Conservation (phyloP, 176 grass and related monocot genomes). For the Cenchrus purpureus region DNA sequence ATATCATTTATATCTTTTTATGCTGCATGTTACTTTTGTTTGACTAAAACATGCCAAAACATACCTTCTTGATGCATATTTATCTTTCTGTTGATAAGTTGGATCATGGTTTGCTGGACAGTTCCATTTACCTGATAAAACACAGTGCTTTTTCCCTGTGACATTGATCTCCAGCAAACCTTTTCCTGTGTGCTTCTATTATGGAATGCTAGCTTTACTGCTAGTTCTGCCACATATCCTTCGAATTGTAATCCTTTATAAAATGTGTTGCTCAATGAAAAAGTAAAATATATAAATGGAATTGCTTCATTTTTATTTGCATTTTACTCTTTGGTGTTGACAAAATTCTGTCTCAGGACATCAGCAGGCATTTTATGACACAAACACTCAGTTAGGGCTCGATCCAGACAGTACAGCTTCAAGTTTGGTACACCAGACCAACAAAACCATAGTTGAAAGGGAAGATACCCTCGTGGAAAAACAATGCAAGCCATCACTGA, state of each 20-base stretch:
- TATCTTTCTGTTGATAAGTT: background rate
- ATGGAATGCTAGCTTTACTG: background rate
- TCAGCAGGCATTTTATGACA: background rate
- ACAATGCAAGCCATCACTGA: background rate
- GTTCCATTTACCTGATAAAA: background rate
- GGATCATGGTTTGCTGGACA: background rate
- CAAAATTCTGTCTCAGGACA: conserved; percentile 7
- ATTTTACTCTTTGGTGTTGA: background rate
- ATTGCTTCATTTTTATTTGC: background rate
- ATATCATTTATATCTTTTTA: background rate
- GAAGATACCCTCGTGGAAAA: background rate
- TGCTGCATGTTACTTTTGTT: background rate
- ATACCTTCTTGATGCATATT: background rate
- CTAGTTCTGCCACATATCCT: background rate
- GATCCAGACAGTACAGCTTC: background rate
- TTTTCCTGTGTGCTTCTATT: background rate
- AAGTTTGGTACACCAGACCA: background rate
- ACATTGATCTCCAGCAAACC: background rate
- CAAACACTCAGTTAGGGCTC: background rate
- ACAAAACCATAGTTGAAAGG: background rate
- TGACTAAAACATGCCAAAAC: background rate
- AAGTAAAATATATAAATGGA: background rate
- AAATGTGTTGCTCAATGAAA: background rate
- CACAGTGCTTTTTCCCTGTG: background rate
- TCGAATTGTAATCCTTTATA: background rate